Base-by-base conservation (phyloP, 2,329 filamentous ascomycete genomes). In the Zasmidium cellare region DNA sequence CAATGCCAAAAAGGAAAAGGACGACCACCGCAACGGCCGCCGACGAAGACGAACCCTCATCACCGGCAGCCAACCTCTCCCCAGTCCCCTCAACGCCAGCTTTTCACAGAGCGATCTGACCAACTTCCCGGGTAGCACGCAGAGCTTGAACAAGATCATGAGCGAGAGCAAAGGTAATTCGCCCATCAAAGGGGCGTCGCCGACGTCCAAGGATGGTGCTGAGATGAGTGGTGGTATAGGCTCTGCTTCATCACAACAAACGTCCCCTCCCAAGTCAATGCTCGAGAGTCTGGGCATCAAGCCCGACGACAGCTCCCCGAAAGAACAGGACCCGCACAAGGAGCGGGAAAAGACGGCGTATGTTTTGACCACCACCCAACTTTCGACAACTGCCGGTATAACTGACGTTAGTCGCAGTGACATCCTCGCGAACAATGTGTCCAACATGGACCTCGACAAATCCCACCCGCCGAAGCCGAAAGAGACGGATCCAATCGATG, bases 331-430 rank as follows among this genome's bases (percentile, higher is more conserved):
- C 68, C 71, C 74, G 62, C 90, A 96, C 70, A 91, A 90, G 66
- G 87, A 93, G 75, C 80, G 92, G 67, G 93, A 97, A 76, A 96
- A 93, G 82, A 93, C 92, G 67, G 90, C 93, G 92, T 96, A 86
- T 78, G 92, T 80, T 24, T 22, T 46, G 19, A 31, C 22, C 6
- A n/a, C 35, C 18, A 28, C 12, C 19, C 22, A 16, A 20, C 3
- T 20, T 31, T 49, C 18, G 9, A n/a, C 18, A 22, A 49, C 9
- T 51, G 44, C 55, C 66, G 47, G 66, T 35, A 56, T 70, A 58
- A 69, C 67, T 72, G 63, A 72, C 66, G 25, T 50, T 44, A 65
- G 57, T 50, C 58, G 55, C 61, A 75, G 73, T 54, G 94, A 97
- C 72, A 82, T 96, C 25, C 82, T 99, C 46, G 92, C 92, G 45